Conservation (phyloP, 2,329 filamentous ascomycete genomes). For the Diaporthe ilicicola region DNA sequence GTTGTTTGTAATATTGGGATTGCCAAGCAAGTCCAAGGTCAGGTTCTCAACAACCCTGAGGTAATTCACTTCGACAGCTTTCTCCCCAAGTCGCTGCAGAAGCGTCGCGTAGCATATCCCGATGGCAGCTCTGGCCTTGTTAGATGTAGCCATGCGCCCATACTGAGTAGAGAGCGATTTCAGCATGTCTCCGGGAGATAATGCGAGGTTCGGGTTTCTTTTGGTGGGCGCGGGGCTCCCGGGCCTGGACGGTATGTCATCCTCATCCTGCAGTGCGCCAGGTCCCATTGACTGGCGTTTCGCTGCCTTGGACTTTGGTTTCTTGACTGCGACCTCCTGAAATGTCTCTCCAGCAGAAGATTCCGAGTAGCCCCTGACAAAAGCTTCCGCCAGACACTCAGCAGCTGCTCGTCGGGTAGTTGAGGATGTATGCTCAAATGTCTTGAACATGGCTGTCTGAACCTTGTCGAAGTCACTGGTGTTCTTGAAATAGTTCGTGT, state of each 20-base stretch:
- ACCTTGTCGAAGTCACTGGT: conserved; percentile 90
- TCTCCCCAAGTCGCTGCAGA: conserved; percentile 80
- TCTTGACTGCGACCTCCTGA: conserved; percentile 67
- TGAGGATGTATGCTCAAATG: conserved; percentile 79
- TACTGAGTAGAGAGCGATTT: conserved; percentile 84
- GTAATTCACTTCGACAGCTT: conserved; percentile 84
- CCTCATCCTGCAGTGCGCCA: conserved; percentile 73
- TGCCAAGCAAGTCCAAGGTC: conserved; percentile 80
- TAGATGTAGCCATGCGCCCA: conserved; percentile 78
- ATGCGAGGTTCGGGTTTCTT: conserved; percentile 75
- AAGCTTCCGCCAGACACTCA: conserved; percentile 81
- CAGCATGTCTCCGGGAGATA: conserved; percentile 81
- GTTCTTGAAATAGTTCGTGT: conserved; percentile 86
- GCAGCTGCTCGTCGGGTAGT: conserved; percentile 86
- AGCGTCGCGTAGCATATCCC: conserved; percentile 88
- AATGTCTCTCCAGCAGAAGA: conserved; percentile 56
- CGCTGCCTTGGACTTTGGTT: conserved; percentile 66
- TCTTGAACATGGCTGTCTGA: conserved; percentile 83
- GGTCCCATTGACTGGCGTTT: conserved; percentile 69
- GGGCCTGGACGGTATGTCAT: conserved; percentile 71
- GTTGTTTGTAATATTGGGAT: conserved; percentile 79
- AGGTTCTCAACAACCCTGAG: conserved; percentile 82
- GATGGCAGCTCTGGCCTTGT: conserved; percentile 82
- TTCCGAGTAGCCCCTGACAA: conserved; percentile 83
- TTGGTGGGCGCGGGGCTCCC: conserved; percentile 77